phyloP scores from a whole-genome alignment of 305 asterid genomes.

The Fraxinus baroniana region DNA sequence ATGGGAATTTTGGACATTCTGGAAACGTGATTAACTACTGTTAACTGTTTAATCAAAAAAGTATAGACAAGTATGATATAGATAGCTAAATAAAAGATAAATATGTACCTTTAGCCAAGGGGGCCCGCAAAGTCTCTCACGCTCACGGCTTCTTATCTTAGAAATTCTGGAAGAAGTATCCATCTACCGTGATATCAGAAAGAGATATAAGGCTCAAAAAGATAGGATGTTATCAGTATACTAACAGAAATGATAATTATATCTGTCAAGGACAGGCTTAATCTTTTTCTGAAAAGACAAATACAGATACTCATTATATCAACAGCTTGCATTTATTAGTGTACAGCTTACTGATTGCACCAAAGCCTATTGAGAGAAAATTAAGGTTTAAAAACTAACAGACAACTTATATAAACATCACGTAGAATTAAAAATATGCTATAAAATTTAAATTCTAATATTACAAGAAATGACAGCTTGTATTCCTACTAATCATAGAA shows the following conservation, averaged over 20 bases:
- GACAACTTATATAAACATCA: conserved; percentile 15
- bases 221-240: conserved; percentile 17
- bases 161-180: conserved; percentile 93
- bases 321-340: background rate
- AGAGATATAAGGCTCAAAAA: conserved; percentile 30
- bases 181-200: conserved; percentile 86
- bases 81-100: conserved; percentile 22
- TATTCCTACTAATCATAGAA: conserved; percentile 17
- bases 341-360: conserved; percentile 9
- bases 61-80: background rate
- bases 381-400: conserved; percentile 7
- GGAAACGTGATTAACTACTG: background rate
- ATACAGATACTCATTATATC: conserved; percentile 5
- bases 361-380: conserved; percentile 2
- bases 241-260: conserved; percentile 10
- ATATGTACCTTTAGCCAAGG: conserved; percentile 90
- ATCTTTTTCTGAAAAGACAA: conserved; percentile 17
- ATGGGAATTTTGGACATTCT: background rate
- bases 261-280: conserved; percentile 3
- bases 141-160: conserved; percentile 86
- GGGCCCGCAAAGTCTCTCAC: conserved; percentile 91
- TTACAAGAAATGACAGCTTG: background rate
- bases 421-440: background rate
- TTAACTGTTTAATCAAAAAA: conserved; percentile 9
- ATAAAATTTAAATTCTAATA: background rate